Evolutionary conservation across 306 rosid species (phyloP).

Genomic region (Cicer chorassanicum): DNA sequence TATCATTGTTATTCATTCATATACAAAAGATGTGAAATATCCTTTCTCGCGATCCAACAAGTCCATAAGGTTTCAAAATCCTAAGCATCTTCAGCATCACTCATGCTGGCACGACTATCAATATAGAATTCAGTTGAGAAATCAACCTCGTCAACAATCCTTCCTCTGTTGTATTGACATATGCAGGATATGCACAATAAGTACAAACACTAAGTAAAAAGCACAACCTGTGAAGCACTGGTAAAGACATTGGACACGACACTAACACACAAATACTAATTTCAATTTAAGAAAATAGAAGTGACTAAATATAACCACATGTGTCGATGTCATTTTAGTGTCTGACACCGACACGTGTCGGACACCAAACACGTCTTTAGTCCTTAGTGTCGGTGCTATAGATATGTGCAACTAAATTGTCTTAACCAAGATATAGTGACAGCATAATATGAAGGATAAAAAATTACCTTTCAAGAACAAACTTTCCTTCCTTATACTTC

Average conservation of each 20-base stretch:
- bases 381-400: too few relatives aligned
- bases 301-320: too few relatives aligned
- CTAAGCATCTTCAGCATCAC: conserved; percentile 78
- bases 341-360: too few relatives aligned
- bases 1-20: conserved; percentile 29
- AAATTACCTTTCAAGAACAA: conserved; percentile 87
- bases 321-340: too few relatives aligned
- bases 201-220: conserved; percentile 10
- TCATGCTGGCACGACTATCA: conserved; percentile 60
- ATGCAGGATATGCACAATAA: conserved; percentile 25
- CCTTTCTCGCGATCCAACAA: conserved; percentile 35
- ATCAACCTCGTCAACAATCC: conserved; percentile 75
- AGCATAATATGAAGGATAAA: not conserved
- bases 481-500: conserved; percentile 91
- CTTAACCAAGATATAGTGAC: conserved; percentile 6
- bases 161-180: conserved; percentile 57
- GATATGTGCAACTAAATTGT: conserved; percentile 11
- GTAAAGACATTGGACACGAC: too few relatives aligned
- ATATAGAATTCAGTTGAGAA: conserved; percentile 66
- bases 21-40: conserved; percentile 36
- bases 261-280: too few relatives aligned
- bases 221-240: too few relatives aligned
- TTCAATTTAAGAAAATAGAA: too few relatives aligned
- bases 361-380: too few relatives aligned
- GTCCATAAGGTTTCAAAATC: conserved; percentile 19